These are phyloP conservation scores for Gypsophila paniculata DNA, from an alignment of 179 eudicot genomes.

Conservation along the genomic window DNA sequence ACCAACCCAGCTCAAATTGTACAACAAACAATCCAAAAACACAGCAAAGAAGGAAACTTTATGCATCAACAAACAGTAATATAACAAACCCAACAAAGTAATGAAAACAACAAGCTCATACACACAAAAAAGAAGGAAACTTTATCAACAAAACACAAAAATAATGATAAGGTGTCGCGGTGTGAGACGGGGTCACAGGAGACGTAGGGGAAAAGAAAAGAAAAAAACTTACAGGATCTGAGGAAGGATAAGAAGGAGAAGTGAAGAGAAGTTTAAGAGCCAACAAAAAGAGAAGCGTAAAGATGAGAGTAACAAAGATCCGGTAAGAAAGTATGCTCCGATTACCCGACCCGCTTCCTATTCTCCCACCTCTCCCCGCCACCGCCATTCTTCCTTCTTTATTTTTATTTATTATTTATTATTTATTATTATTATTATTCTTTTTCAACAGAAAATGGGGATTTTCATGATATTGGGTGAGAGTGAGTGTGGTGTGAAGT, in stretches of 20 bases:
- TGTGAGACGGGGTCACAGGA: too few relatives aligned
- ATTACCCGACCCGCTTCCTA: conserved; percentile 42
- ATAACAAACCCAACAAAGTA: not conserved
- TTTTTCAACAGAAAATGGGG: not conserved
- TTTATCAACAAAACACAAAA: not conserved
- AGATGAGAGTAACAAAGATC: conserved; percentile 76
- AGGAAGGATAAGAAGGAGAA: conserved; percentile 46
- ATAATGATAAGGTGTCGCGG: too few relatives aligned
- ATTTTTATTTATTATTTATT: too few relatives aligned
- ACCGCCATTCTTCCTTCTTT: conserved; percentile 50
- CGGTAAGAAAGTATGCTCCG: conserved; percentile 65
- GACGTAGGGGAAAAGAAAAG: too few relatives aligned
- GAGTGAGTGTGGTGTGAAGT: not conserved
- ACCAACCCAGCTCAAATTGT: not conserved
- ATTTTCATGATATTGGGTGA: not conserved
- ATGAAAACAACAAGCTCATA: not conserved
- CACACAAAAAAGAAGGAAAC: not conserved
- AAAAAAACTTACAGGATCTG: conserved; percentile 37
- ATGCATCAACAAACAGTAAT: not conserved
- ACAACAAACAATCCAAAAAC: not conserved
- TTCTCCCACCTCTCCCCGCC: conserved; percentile 63
- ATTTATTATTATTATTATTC: too few relatives aligned
- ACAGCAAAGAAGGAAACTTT: not conserved
- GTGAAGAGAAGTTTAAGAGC: conserved; percentile 70
- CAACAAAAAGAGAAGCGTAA: conserved; percentile 71